Conservation (phyloP, 805 yeast species). For the Wickerhamiella siamensis region DNA sequence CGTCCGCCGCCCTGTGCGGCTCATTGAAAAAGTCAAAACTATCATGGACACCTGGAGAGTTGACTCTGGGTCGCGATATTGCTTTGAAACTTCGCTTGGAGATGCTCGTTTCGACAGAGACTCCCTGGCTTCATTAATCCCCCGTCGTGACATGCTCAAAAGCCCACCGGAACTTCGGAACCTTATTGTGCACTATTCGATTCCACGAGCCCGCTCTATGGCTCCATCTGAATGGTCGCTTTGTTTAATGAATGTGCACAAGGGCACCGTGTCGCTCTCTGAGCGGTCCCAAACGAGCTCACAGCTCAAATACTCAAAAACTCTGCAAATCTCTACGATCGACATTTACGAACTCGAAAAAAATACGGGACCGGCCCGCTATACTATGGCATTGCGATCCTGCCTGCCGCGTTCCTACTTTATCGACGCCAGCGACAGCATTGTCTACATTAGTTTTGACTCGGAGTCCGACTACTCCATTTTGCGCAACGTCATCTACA, state of each 20-base stretch:
- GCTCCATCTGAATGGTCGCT: conserved; percentile 9
- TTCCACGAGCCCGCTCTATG: conserved; percentile 5
- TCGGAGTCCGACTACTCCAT: conserved; percentile 17
- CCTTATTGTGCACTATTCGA: conserved; percentile 12
- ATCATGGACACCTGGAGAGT: conserved; percentile 15
- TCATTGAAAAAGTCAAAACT: conserved; percentile 14
- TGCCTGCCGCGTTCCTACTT: conserved; percentile 14
- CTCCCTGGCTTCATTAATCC: conserved; percentile 22
- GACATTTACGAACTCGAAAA: conserved; percentile 16
- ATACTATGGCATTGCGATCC: conserved; percentile 16
- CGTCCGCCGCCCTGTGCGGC: conserved; percentile 19
- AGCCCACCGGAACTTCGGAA: conserved; percentile 11
- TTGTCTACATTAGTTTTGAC: conserved; percentile 16
- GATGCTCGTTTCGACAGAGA: conserved; percentile 14
- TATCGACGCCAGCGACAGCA: conserved; percentile 11
- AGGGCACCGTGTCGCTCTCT: conserved; percentile 1
- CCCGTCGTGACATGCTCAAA: conserved; percentile 22
- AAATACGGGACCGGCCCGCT: conserved; percentile 13
- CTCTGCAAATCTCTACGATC: conserved; percentile 6
- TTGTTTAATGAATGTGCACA: conserved; percentile 7
- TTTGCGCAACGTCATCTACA: conserved; percentile 20
- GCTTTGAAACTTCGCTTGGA: conserved; percentile 15
- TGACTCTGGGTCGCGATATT: conserved; percentile 4
- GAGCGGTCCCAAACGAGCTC: not conserved
- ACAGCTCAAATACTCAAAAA: not conserved